These are phyloP conservation scores for Quaeritorhiza haematococci DNA, from an alignment of 371 early-diverging fungal species.

Conservation along the genomic window DNA sequence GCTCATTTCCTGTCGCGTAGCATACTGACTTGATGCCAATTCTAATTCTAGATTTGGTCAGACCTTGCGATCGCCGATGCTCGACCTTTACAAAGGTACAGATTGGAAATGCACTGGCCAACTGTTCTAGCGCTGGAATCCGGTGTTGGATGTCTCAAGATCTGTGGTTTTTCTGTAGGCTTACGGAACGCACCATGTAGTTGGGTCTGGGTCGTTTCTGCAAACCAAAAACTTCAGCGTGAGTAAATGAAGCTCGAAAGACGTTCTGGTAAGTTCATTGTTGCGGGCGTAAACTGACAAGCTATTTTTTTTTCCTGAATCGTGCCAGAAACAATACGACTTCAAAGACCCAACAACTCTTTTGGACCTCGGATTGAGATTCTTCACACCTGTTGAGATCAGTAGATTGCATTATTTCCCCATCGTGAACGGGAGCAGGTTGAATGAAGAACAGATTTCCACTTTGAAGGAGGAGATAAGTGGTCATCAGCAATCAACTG, in stretches of 20 bases:
- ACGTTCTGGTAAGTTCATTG: neutral
- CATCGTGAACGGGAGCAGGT: no score
- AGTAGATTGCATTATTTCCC: conserved; percentile 76
- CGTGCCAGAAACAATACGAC: neutral
- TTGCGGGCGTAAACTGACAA: no score
- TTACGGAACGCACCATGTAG: conserved; percentile 64
- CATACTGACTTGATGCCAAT: neutral
- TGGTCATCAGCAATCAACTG: no score
- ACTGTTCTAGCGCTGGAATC: no score
- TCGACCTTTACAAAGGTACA: neutral
- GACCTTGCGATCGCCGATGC: neutral
- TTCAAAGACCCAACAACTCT: neutral
- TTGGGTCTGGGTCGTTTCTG: conserved; percentile 62
- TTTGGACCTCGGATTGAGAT: conserved; percentile 57
- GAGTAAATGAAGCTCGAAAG: neutral
- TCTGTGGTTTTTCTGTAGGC: conserved; percentile 62
- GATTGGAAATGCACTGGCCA: no score
- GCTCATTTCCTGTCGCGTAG: neutral
- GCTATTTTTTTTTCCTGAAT: neutral
- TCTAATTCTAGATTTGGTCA: conserved; percentile 6
- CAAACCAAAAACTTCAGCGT: conserved; percentile 17
- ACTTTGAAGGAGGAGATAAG: no score
- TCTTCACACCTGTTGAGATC: conserved; percentile 70
- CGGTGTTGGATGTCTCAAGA: no score
- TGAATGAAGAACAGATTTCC: no score